phyloP scores from a whole-genome alignment of 1,284 basidiomycete genomes.

The Cutaneotrichosporon sp. region DNA sequence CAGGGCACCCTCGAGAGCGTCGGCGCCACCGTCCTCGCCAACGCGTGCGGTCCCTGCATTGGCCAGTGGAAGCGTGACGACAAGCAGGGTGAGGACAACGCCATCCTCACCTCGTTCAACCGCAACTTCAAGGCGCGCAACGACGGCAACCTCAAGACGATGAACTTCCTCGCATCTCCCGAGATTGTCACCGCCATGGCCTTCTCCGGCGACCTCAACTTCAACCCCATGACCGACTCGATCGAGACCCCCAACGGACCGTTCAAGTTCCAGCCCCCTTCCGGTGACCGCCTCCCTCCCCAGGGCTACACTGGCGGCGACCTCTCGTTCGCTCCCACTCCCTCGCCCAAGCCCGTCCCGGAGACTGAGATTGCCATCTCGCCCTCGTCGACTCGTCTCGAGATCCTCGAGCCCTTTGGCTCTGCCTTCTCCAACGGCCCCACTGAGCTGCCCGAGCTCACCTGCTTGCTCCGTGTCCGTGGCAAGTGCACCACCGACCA shows the following conservation, averaged over 20 bases:
- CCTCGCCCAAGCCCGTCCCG: constrained; percentile 73
- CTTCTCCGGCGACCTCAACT: constrained; percentile 91
- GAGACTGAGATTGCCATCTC: constrained; percentile 78
- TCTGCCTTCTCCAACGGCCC: constrained; percentile 69
- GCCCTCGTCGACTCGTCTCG: constrained; percentile 79
- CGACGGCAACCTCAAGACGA: constrained; percentile 79
- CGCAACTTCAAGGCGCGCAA: constrained; percentile 96
- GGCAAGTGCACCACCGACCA: constrained; percentile 99
- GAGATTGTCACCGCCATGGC: constrained; percentile 97
- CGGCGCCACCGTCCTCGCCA: constrained; percentile 81
- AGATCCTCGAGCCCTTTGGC: constrained; percentile 81
- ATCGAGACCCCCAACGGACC: constrained; percentile 72
- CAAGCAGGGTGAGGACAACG: constrained; percentile 87
- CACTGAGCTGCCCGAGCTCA: constrained; percentile 77
- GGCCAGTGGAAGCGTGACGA: constrained; percentile 98
- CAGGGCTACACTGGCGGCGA: constrained; percentile 81
- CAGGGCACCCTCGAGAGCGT: constrained; percentile 22
- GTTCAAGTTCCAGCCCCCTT: constrained; percentile 86
- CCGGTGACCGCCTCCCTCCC: constrained; percentile 79
- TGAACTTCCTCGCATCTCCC: constrained; percentile 98
- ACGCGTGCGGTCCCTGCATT: constrained; percentile 98
- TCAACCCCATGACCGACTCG: constrained; percentile 85
- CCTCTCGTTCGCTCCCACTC: constrained; percentile 72
- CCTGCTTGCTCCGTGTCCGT: constrained; percentile 84
- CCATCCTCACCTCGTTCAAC: constrained; percentile 97